Conservation (phyloP, 208 protist genomes). For the Crithidia fasciculata region DNA sequence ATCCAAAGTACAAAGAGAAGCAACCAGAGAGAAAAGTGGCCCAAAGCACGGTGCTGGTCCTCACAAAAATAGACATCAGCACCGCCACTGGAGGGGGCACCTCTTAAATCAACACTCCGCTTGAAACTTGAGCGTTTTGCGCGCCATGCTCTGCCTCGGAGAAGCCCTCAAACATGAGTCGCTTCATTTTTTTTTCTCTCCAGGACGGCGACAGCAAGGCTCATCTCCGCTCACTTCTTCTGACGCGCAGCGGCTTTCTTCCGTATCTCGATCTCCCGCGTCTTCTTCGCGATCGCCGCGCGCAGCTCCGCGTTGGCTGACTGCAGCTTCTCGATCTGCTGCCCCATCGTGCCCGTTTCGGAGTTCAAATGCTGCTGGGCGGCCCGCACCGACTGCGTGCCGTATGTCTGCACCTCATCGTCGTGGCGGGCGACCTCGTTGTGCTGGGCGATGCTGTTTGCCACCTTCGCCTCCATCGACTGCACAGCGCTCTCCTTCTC, state of each 20-base stretch:
- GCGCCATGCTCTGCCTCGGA: no score
- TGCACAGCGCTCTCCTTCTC: constrained; percentile 89
- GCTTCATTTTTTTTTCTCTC: neutral
- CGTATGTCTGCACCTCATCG: constrained; percentile 43
- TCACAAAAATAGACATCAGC: no score
- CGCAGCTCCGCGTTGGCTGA: constrained; percentile 63
- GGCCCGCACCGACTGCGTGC: constrained; percentile 8
- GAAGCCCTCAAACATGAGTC: neutral
- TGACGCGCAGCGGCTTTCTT: neutral
- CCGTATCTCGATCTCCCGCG: neutral
- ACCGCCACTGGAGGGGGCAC: no score
- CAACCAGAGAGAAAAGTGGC: constrained; percentile 9
- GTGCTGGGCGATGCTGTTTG: constrained; percentile 51
- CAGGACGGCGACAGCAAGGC: no score
- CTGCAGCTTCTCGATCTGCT: constrained; percentile 54
- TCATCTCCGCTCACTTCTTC: constrained; percentile 7
- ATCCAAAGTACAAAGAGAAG: neutral
- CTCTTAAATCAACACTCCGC: no score
- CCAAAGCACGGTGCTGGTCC: no score
- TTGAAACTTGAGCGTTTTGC: no score
- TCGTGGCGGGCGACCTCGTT: constrained; percentile 61
- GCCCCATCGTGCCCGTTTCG: constrained; percentile 28
- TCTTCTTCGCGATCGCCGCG: constrained; percentile 16
- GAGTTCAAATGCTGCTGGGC: constrained; percentile 21
- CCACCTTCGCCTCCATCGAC: constrained; percentile 77